Evolutionary conservation across 2,329 filamentous ascomycete species (phyloP), one percentile per base, ranked within the genome.

Genomic region (Diaporthe capsici): DNA sequence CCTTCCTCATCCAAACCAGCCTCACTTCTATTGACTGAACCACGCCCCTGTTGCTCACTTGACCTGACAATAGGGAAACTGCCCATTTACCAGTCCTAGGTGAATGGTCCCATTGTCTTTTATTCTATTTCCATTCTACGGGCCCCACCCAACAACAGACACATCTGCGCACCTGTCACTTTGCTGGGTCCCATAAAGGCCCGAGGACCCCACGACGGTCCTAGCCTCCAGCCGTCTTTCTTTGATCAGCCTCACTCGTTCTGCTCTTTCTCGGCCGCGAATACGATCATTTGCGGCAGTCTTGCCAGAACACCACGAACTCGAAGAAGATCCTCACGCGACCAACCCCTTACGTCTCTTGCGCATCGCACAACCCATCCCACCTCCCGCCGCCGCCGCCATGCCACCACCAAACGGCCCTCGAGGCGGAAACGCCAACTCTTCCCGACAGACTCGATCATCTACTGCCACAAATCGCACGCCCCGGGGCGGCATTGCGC

Each of bases 401-500:
- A 83, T 84, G 82, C 81, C 82, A 42, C 82, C 83, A 34, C 75
- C 75, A 22, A 74, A 72, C 25, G 75, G 76, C 47, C 72, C 76
- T 39, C 72, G 77, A 49, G 74, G 74, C 72, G 71, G 58, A 37
- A 73, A 76, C 70, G 73, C 78, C 47, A 75, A 74, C 70, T 70
- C 73, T 34, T 51, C 76, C 71, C 78, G 74, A 67, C 73, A 72
- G 25, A 71, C 76, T 61, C 75, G 76, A 65, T 71, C 60, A 51
- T 71, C 76, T 7, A 71, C 67, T 53, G 51, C 51, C 28, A 57
- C 71, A 13, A 49, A 63, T 20, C 61, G 73, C 51, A 61, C 71
- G n/a, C 67, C 72, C 37, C 84, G 87, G 78, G 87, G 87, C 49
- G 90, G 90, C 42, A 87, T 91, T 72, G 83, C 85, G 28, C 91